phyloP scores from a whole-genome alignment of 805 yeast genomes.

The Saturnispora sanitii region DNA sequence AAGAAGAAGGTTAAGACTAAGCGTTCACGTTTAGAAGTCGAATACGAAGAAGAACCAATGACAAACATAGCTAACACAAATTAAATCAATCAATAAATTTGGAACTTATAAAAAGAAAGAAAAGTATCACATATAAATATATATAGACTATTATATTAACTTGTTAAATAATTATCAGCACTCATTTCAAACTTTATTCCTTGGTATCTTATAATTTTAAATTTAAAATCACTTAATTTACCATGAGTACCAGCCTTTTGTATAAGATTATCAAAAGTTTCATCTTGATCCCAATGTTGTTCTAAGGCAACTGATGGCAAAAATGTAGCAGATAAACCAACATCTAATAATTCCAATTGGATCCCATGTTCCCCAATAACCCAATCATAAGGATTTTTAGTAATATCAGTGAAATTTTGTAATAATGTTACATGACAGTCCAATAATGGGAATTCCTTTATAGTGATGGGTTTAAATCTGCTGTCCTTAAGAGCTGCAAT shows the following conservation, averaged over 20 bases:
- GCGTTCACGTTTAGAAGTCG: slow-evolving; percentile 59
- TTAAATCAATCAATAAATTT: too few relatives aligned
- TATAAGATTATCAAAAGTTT: slow-evolving; percentile 63
- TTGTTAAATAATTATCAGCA: slow-evolving; percentile 3
- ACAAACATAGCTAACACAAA: slow-evolving; percentile 24
- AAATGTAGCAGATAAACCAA: slow-evolving; percentile 57
- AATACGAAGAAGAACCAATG: slow-evolving; percentile 47
- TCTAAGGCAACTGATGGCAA: slow-evolving; percentile 86
- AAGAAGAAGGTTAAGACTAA: slow-evolving; percentile 51
- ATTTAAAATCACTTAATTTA: slow-evolving; percentile 6
- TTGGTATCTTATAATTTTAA: slow-evolving; percentile 45
- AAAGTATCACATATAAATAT: too few relatives aligned
- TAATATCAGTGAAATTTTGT: slow-evolving; percentile 43
- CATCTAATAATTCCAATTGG: slow-evolving; percentile 5
- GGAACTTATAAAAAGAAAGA: too few relatives aligned
- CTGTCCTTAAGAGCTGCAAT: slow-evolving; percentile 70
- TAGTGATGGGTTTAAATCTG: slow-evolving; percentile 58
- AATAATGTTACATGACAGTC: slow-evolving; percentile 57
- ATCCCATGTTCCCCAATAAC: slow-evolving; percentile 76
- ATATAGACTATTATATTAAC: too few relatives aligned
- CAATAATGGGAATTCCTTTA: slow-evolving; percentile 43
- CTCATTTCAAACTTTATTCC: slow-evolving; percentile 35
- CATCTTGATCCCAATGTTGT: slow-evolving; percentile 68
- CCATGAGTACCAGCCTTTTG: slow-evolving; percentile 52
- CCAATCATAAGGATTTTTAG: slow-evolving; percentile 57